Conservation (phyloP, 257 asterid genomes). For the Nemophila menziesii region DNA sequence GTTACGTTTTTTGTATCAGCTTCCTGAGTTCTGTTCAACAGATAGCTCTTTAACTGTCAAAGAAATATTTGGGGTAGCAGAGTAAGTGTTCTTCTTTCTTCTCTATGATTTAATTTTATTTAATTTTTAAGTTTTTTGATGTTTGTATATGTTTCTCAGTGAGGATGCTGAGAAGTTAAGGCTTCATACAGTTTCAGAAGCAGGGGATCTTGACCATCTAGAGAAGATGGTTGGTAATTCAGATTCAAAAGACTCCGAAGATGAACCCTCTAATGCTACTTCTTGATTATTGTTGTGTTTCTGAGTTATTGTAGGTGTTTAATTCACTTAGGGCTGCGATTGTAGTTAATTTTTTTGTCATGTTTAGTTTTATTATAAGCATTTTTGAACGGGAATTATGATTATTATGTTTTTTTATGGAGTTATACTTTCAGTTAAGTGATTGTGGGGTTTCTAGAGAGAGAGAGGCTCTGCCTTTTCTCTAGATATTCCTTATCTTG, state of each 20-base stretch:
- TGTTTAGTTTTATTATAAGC: neutral
- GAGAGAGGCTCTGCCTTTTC: too few relatives aligned
- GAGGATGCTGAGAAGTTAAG: constrained; percentile 94
- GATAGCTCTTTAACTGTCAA: constrained; percentile 73
- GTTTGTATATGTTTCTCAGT: constrained; percentile 27
- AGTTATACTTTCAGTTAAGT: too few relatives aligned
- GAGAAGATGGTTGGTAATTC: constrained; percentile 74
- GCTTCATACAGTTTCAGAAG: constrained; percentile 64
- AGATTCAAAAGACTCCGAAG: constrained; percentile 27
- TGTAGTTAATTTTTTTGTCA: neutral
- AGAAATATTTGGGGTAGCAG: constrained; percentile 85
- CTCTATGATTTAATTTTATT: neutral
- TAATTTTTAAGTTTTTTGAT: constrained; percentile 1
- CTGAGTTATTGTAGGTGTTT: neutral
- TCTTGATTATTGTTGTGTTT: constrained; percentile 16
- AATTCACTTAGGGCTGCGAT: neutral
- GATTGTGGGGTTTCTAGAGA: too few relatives aligned
- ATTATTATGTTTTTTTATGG: too few relatives aligned
- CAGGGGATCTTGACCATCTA: constrained; percentile 60
- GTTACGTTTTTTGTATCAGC: constrained; percentile 26
- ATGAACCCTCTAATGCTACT: constrained; percentile 23
- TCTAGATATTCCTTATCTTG: too few relatives aligned
- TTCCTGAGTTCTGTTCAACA: constrained; percentile 80
- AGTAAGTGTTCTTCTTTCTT: constrained; percentile 43
- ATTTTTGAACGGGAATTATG: neutral